phyloP scores from a whole-genome alignment of 1,284 basidiomycete genomes.

The Ustilago tritici region DNA sequence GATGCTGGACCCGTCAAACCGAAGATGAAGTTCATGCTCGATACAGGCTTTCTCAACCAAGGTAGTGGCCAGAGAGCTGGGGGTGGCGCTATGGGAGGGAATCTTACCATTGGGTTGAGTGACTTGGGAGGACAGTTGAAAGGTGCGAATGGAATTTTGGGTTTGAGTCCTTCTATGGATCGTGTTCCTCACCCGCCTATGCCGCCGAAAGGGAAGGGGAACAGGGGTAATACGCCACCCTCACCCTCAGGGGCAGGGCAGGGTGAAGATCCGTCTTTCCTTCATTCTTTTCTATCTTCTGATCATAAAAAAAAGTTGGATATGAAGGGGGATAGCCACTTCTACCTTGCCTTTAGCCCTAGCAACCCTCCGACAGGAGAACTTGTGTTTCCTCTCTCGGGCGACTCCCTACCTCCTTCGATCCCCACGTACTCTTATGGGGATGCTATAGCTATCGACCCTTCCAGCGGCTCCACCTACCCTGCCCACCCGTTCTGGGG shows the following conservation, averaged over 20 bases:
- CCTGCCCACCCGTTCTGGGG: constrained; percentile 34
- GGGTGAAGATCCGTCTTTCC: constrained; percentile 23
- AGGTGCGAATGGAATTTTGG: constrained; percentile 29
- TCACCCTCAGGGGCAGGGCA: too few relatives aligned
- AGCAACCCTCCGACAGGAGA: constrained; percentile 8
- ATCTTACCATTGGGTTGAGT: constrained; percentile 21
- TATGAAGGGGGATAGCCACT: constrained; percentile 20
- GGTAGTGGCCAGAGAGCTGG: constrained; percentile 15
- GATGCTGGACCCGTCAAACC: constrained; percentile 7
- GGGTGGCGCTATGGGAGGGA: constrained; percentile 1
- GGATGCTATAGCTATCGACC: constrained; percentile 10
- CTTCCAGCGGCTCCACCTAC: constrained; percentile 19
- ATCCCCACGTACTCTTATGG: constrained; percentile 3
- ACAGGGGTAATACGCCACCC: too few relatives aligned
- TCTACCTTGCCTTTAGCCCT: constrained; percentile 22
- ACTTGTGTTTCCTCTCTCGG: constrained; percentile 35
- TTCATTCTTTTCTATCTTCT: constrained; percentile 20
- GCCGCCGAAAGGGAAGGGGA: neutral
- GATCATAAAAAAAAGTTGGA: constrained; percentile 8
- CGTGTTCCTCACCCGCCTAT: neutral
- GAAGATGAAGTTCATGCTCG: constrained; percentile 25
- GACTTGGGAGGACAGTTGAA: constrained; percentile 12
- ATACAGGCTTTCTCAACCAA: constrained; percentile 12
- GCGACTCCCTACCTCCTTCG: constrained; percentile 4
- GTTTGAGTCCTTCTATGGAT: constrained; percentile 33